These are phyloP conservation scores for Suillus weaverae DNA, from an alignment of 768 basidiomycete genomes.

Conservation along the genomic window DNA sequence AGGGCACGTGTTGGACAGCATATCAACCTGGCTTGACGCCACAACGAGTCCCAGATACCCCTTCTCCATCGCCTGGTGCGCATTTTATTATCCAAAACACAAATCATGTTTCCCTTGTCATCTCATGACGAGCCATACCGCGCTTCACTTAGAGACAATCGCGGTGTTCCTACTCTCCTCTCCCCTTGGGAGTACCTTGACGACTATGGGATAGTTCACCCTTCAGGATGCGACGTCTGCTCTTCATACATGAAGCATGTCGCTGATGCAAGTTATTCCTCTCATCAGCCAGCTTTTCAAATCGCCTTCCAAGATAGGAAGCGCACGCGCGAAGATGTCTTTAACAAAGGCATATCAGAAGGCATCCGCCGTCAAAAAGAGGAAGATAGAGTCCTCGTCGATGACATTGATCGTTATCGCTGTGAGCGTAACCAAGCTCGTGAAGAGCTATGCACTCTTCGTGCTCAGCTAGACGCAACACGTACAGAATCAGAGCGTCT, in stretches of 20 bases:
- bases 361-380: conserved; percentile 42
- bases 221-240: conserved; percentile 39
- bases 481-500: conserved; percentile 35
- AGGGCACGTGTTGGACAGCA: conserved; percentile 28
- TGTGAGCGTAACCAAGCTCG: conserved; percentile 37
- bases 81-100: conserved; percentile 12
- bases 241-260: conserved; percentile 41
- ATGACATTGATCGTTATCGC: conserved; percentile 35
- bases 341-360: conserved; percentile 40
- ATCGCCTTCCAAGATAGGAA: conserved; percentile 41
- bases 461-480: conserved; percentile 34
- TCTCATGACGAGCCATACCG: conserved; percentile 34
- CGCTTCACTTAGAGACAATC: conserved; percentile 27
- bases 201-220: conserved; percentile 41
- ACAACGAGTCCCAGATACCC: conserved; percentile 20
- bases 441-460: conserved; percentile 32
- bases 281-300: conserved; percentile 39
- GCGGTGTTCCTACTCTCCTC: conserved; percentile 33
- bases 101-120: conserved; percentile 33
- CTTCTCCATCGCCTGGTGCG: conserved; percentile 23
- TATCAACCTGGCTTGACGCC: conserved; percentile 24
- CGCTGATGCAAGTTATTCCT: conserved; percentile 39
- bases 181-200: conserved; percentile 42
- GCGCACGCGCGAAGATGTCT: conserved; percentile 38
- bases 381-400: conserved; percentile 36